A percentile compares a stretch with the other conserved stretches of the same genome.
Conservation (phyloP, 805 yeast species). For the Candida taoyuanica region DNA sequence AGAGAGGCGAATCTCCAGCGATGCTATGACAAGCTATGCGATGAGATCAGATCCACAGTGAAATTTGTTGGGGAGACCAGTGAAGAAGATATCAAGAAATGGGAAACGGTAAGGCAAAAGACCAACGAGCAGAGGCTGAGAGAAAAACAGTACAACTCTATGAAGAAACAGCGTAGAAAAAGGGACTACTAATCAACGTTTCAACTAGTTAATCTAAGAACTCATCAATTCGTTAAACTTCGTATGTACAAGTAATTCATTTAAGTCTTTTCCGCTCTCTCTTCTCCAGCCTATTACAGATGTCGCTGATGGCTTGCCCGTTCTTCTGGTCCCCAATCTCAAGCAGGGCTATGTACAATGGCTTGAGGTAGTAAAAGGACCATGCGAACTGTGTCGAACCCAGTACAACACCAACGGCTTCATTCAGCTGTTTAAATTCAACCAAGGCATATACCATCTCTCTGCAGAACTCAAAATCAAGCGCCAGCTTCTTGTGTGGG, state of each 20-base stretch:
- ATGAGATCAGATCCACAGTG: slow-evolving; percentile 44
- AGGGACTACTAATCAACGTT: too few species aligned
- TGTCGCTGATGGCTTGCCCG: slow-evolving; percentile 27
- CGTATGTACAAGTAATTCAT: slow-evolving; percentile 8
- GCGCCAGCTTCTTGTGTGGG: slow-evolving; percentile 33
- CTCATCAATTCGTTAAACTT: not conserved
- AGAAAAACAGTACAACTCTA: slow-evolving; percentile 33
- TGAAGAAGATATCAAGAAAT: slow-evolving; percentile 42
- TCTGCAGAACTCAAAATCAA: slow-evolving; percentile 68
- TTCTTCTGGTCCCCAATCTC: slow-evolving; percentile 40
- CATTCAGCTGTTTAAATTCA: slow-evolving; percentile 50
- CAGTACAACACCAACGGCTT: slow-evolving; percentile 64
- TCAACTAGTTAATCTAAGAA: not conserved
- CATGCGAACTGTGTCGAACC: slow-evolving; percentile 71
- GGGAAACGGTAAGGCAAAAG: slow-evolving; percentile 38
- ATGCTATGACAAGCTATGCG: slow-evolving; percentile 56
- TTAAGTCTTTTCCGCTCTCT: not conserved
- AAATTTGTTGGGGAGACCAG: slow-evolving; percentile 45
- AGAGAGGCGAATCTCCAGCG: slow-evolving; percentile 51
- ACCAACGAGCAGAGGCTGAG: slow-evolving; percentile 34
- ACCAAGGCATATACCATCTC: slow-evolving; percentile 61
- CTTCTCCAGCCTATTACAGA: slow-evolving; percentile 21
- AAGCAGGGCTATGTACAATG: slow-evolving; percentile 36
- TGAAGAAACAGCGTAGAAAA: slow-evolving; percentile 35
- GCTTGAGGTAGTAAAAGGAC: slow-evolving; percentile 46